Evolutionary conservation across 352 stramenopile species (phyloP).

Genomic region (Pythium coloratum): DNA sequence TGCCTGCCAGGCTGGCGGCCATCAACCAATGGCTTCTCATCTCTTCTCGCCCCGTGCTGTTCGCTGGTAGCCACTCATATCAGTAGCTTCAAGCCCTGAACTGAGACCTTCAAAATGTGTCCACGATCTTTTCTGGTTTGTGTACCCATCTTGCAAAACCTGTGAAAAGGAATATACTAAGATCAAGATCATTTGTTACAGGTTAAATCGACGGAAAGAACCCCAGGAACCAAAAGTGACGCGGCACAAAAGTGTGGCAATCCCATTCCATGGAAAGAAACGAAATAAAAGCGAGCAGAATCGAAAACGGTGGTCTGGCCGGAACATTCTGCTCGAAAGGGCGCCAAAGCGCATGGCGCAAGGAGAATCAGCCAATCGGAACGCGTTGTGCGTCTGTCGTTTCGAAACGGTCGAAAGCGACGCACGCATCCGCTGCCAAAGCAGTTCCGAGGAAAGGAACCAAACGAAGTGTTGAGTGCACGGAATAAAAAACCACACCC

Average conservation of each 20-base stretch:
- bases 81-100: no score
- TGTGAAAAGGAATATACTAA: neutral
- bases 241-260: neutral
- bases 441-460: neutral
- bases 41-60: no score
- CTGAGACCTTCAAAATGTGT: neutral
- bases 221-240: conserved; percentile 4
- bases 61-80: neutral
- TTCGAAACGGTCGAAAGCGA: conserved; percentile 8
- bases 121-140: neutral
- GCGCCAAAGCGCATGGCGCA: neutral
- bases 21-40: neutral
- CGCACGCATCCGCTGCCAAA: neutral
- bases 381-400: neutral
- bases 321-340: conserved; percentile 8
- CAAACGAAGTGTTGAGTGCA: neutral
- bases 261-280: neutral
- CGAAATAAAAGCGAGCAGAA: conserved; percentile 4
- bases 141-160: neutral
- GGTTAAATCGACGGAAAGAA: conserved; percentile 2
- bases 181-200: neutral
- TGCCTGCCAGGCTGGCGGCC: neutral
- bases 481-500: neutral
- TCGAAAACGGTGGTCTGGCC: neutral
- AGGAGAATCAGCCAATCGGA: neutral